A percentile compares a stretch with the other conserved stretches of the same genome.
These are phyloP conservation scores for Ceratocystis alfenasii DNA, from an alignment of 2,329 filamentous ascomycete species.

Conservation along the genomic window DNA sequence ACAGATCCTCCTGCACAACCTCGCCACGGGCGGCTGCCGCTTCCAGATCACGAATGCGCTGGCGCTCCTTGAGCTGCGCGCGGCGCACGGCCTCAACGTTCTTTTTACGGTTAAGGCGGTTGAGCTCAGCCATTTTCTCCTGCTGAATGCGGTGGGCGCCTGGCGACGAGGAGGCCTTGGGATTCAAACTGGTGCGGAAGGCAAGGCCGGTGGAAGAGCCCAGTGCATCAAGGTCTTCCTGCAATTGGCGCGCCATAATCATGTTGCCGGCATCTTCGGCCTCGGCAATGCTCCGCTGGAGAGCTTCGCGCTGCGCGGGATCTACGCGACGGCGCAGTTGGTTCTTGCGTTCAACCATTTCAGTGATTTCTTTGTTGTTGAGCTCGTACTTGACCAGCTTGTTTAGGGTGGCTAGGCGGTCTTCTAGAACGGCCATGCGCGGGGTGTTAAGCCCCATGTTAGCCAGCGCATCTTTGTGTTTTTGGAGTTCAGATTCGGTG, in stretches of 20 bases:
- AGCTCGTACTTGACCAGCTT: constrained; percentile 65
- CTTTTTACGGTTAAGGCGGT: constrained; percentile 68
- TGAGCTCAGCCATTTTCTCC: constrained; percentile 71
- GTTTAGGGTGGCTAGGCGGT: constrained; percentile 74
- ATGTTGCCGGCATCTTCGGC: constrained; percentile 54
- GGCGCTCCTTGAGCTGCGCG: constrained; percentile 73
- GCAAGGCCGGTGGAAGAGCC: constrained; percentile 55
- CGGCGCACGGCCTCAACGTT: constrained; percentile 87
- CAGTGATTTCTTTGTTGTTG: constrained; percentile 70
- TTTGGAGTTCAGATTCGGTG: constrained; percentile 73
- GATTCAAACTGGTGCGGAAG: constrained; percentile 53
- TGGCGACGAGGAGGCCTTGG: constrained; percentile 37
- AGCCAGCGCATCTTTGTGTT: constrained; percentile 50
- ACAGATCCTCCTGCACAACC: constrained; percentile 44
- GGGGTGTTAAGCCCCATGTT: constrained; percentile 38
- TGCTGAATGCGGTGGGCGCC: constrained; percentile 51
- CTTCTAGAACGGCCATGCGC: constrained; percentile 53
- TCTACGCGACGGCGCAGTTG: constrained; percentile 54
- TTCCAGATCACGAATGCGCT: constrained; percentile 47
- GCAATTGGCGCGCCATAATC: constrained; percentile 41
- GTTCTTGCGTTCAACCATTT: constrained; percentile 62
- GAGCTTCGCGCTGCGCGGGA: constrained; percentile 53
- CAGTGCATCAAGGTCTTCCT: constrained; percentile 50
- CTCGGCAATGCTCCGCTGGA: constrained; percentile 53
- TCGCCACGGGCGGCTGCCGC: constrained; percentile 53